Evolutionary conservation across 1,284 basidiomycete genomes (phyloP), one percentile per base, ranked within the genome.

Genomic region (Fereydounia khargensis): DNA sequence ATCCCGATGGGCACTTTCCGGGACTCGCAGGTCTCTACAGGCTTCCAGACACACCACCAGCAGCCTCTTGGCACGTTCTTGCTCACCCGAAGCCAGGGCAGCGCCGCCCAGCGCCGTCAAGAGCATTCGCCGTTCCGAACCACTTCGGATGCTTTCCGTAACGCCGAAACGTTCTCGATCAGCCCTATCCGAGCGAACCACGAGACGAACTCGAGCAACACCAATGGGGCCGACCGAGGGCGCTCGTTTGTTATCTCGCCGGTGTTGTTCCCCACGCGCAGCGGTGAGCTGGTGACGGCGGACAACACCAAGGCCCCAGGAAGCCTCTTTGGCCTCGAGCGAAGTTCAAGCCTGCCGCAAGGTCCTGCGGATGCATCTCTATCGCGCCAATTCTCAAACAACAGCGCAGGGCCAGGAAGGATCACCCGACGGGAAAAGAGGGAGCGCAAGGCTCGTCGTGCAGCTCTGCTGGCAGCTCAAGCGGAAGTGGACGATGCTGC

Each of bases 1-100:
- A 69, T 74, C 24, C 72, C 72, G 2, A 71, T 74, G 64, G 67
- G 65, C 33, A 68, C 68, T 3, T 74, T 74, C 47, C 68, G 72
- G 6, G 65, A 70, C 23, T 62, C 67, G 23, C 70, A 71, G 37
- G 48, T 47, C 2, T 42, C 38, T 3, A 40, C 42, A 13, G 45
- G 49, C 6, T 42, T 41, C 33, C 39, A 47, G 35, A 40, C 53
- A 6, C 47, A 42, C 16, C 50, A 47, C 20, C 60, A 62, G 20
- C 61, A 63, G 27, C 59, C 61, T 9, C 24, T 62, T 2, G 56
- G 65, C 18, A 61, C 66, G 6, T 70, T 61, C 39, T 44, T 71
- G 38, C 55, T 73, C 11, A 70, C 62, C 0, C 57, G 66, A 7
- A 51, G 45, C 4, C 56, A 63, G 20, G 51, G 51, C 10, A 39